Conservation (phyloP, 1,284 basidiomycete genomes). For the Garcileccinum viscosum region DNA sequence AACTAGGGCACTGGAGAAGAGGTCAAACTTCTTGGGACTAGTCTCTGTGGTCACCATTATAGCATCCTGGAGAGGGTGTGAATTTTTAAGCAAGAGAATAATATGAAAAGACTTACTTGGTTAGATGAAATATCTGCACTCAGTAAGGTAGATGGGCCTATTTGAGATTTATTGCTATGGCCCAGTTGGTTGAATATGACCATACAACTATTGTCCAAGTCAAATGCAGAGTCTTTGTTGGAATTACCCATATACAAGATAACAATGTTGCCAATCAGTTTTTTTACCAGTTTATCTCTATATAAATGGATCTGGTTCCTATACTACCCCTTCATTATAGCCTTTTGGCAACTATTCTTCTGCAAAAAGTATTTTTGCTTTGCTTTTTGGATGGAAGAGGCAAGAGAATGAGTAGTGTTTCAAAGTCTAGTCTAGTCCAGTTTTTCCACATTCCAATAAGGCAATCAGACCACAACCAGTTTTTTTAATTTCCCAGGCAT, state of each 20-base stretch:
- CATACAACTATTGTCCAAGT: background rate
- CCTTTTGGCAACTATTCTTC: background rate
- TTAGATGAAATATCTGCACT: background rate
- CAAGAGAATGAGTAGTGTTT: no score
- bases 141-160: background rate
- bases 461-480: no score
- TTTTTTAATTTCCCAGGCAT: no score
- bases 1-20: no score
- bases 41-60: no score
- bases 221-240: background rate
- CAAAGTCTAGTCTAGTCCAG: no score
- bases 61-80: no score
- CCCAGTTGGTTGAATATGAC: no score
- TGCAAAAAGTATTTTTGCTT: background rate
- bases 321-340: background rate
- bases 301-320: background rate
- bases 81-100: no score
- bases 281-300: background rate
- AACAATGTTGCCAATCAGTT: background rate
- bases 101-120: no score
- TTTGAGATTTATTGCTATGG: background rate
- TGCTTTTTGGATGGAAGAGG: background rate
- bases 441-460: no score
- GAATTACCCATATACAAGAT: background rate
- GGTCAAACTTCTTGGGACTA: no score